These are phyloP conservation scores for Piloderma croceum DNA, from an alignment of 768 basidiomycete species.

Conservation along the genomic window DNA sequence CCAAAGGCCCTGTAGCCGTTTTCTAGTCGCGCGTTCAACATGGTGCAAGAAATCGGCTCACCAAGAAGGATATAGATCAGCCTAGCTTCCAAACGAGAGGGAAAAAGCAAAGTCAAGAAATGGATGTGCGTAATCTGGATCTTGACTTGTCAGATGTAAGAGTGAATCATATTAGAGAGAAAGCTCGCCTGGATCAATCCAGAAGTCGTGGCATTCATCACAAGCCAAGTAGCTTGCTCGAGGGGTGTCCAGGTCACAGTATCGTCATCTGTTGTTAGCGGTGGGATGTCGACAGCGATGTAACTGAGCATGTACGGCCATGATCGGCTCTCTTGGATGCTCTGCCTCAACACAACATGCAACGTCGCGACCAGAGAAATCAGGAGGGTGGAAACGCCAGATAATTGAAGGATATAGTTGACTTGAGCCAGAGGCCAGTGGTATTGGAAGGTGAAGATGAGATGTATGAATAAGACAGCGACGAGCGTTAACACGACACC, in stretches of 20 bases:
- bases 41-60: constrained; percentile 26
- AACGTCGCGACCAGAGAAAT: constrained; percentile 74
- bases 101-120: constrained; percentile 91
- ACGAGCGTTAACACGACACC: constrained; percentile 84
- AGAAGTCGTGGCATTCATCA: constrained; percentile 82
- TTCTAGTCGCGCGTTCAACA: too few relatives aligned
- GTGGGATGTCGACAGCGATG: constrained; percentile 75
- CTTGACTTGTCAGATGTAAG: background rate
- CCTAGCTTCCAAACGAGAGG: constrained; percentile 80
- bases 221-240: constrained; percentile 72
- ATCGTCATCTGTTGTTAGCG: constrained; percentile 31
- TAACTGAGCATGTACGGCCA: constrained; percentile 99
- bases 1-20: constrained; percentile 77
- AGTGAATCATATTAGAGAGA: background rate
- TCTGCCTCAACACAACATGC: constrained; percentile 60
- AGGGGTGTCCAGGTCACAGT: constrained; percentile 51
- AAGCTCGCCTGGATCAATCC: constrained; percentile 75
- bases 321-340: constrained; percentile 54
- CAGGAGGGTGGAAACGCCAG: constrained; percentile 75
- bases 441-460: constrained; percentile 92
- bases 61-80: constrained; percentile 84
- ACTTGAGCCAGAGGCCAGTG: constrained; percentile 91
- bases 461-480: constrained; percentile 81
- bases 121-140: constrained; percentile 92
- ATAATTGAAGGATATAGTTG: constrained; percentile 88